Evolutionary conservation across 306 rosid genomes (phyloP), one percentile per base, ranked within the genome.

Genomic region (Sicyos baderoa): DNA sequence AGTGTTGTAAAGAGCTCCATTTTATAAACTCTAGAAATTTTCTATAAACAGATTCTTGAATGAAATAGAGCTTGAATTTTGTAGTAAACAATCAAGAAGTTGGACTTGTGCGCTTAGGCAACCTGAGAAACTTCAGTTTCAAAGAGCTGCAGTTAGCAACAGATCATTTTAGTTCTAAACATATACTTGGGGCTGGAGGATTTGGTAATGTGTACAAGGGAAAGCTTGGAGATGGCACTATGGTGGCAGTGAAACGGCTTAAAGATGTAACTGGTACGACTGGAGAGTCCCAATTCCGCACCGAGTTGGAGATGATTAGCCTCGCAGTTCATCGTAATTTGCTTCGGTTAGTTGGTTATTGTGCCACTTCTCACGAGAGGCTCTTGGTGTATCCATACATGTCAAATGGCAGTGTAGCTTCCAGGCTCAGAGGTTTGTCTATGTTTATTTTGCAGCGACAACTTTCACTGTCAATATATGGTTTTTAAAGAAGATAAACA

Each of bases 291-390:
- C 98, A 93, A 82, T 93, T 89, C 70, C 86, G 82, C 77, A 93
- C 98, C 2, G 98, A 93, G 76, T 74, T 89, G 76, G 98, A 93
- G 84, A 93, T 93, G 98, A 93, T 93, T 79, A 89, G 97, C 82
- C 85, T 93, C 64, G 98, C 98, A 21, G 96, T 93, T 49, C 98
- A 93, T 69, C 83, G 98, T 62, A 85, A 93, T 79, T 81, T 93
- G 79, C 95, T 93, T 62, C 86, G 89, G 57, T 74, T 93, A 55
- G 84, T 88, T 69, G 98, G 98, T 72, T 93, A 81, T 68, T 93
- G 98, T 52, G 95, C 96, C 69, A 79, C 96, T 69, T 67, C 80
- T n/a, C 84, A 73, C 48, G 97, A 93, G 83, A 87, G 84, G 81
- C 95, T 93, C 66, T 82, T 93, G 76, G 95, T 93, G 70, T 93